Conservation (phyloP, 306 rosid species). For the Casuarina equisetifolia region DNA sequence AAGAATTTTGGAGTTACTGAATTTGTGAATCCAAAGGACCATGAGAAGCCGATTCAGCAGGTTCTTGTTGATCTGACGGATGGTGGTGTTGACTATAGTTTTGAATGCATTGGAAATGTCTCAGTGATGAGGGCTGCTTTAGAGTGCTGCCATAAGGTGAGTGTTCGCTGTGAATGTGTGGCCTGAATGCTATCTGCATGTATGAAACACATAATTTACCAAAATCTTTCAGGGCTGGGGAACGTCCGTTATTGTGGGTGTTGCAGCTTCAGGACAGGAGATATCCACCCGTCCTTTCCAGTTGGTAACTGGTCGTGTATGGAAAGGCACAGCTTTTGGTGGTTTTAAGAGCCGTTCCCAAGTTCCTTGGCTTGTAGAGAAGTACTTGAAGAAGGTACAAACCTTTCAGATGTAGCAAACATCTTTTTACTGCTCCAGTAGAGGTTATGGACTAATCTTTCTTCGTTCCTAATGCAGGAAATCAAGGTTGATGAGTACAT, state of each 20-base stretch:
- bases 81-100: conserved; percentile 94
- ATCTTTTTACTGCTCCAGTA: background rate
- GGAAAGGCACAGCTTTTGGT: conserved; percentile 99
- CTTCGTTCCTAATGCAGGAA: conserved; percentile 61
- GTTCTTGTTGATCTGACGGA: conserved; percentile 83
- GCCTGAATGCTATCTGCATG: conserved; percentile 3
- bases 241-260: conserved; percentile 89
- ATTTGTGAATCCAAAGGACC: conserved; percentile 89
- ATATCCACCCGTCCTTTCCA: conserved; percentile 92
- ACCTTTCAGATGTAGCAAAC: background rate
- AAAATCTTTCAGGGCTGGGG: conserved; percentile 85
- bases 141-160: conserved; percentile 95
- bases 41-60: conserved; percentile 86
- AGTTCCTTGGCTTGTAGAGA: conserved; percentile 94
- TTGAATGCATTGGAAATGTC: conserved; percentile 98
- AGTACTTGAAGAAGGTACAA: conserved; percentile 89
- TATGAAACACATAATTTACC: background rate
- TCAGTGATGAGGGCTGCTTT: conserved; percentile 88
- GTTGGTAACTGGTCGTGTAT: conserved; percentile 93
- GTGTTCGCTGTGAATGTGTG: conserved; percentile 24
- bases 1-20: conserved; percentile 87
- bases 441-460: background rate
- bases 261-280: conserved; percentile 92
- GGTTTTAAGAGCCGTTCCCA: conserved; percentile 96
- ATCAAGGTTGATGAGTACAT: conserved; percentile 96